Base-by-base conservation (phyloP, 176 grass and related monocot genomes). In the Pontederia paniculata region DNA sequence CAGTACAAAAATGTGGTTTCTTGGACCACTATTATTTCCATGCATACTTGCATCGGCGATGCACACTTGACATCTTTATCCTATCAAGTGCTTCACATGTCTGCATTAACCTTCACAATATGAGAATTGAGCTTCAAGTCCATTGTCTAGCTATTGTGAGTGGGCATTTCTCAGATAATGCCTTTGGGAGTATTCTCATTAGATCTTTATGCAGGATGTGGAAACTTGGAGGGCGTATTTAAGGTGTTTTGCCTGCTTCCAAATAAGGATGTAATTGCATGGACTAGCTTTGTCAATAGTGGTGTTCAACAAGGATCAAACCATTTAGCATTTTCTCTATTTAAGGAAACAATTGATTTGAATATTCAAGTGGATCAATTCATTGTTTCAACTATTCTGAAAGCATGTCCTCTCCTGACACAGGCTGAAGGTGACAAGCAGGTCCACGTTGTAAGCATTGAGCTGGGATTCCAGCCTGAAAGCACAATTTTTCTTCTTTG, bases 1-100 rank as follows among this genome's bases (percentile, higher is more conserved):
- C n/a, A n/a, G n/a, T n/a, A 67, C 1, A 54, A n/a, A 61, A 71
- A 78, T 65, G 75, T 78, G 58, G 58, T 49, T 54, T 78, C 69
- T 48, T 73, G 69, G 76, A 78, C 76, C 18, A 21, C 76, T 17
- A 50, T 66, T 21, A 73, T 78, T 54, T 67, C 69, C 5, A 46
- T 3, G 17, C 54, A 73, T 45, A 67, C 52, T 3, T 60, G 28
- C 48, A 17, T 44, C 48, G 76, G 69, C 8, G 52, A 72, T 67
- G 58, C 75, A 64, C n/a, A 13, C 48, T 59, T 60, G 73, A 76
- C 60, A 18, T 21, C 22, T 76, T 68, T 68, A 76, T 63, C 46
- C 51, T 76, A 58, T 66, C 53, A 22, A 76, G 62, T 61, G 11
- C 61, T 41, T 59, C 68, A 76, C 66, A 45, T 16, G 63, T 57